Percentiles rank a stretch among this genome's conserved stretches.
These are phyloP conservation scores for Abelmoschus esculentus DNA, from an alignment of 345 rosid species.

Conservation along the genomic window DNA sequence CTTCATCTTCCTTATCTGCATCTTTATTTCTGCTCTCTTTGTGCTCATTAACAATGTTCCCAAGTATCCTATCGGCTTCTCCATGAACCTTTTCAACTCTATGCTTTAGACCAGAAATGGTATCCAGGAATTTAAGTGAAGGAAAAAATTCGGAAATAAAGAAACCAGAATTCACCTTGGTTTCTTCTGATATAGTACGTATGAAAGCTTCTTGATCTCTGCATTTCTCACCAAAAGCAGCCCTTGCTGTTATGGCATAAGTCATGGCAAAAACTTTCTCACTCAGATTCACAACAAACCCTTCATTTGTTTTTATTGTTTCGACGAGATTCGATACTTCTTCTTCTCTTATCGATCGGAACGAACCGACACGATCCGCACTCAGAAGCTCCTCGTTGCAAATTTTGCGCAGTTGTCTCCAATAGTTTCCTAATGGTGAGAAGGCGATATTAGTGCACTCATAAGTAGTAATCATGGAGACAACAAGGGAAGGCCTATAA, in stretches of 20 bases:
- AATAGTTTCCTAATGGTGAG: slow-evolving; percentile 5
- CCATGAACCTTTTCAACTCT: neutral
- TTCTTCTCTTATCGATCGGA: slow-evolving; percentile 2
- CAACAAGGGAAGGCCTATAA: neutral
- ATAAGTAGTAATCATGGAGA: neutral
- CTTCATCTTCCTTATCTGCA: neutral
- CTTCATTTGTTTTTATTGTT: neutral
- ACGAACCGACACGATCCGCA: neutral
- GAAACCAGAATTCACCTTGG: neutral
- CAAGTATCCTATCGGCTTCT: neutral
- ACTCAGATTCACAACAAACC: neutral
- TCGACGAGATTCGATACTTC: neutral
- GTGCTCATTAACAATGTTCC: neutral
- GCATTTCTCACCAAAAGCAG: slow-evolving; percentile 2
- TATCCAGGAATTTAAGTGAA: neutral
- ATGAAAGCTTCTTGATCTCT: neutral
- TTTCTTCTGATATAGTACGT: neutral
- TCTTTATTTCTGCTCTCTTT: neutral
- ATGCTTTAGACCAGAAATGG: neutral
- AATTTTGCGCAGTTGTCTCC: slow-evolving; percentile 5
- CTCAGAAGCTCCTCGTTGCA: slow-evolving; percentile 1
- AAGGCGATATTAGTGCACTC: neutral
- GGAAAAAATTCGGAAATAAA: neutral
- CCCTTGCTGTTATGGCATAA: neutral
- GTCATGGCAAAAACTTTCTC: neutral